Percentiles rank a stretch among this genome's conserved stretches.
phyloP scores from a whole-genome alignment of 1,139 yeast genomes.

The Candida pseudoviswanathii region DNA sequence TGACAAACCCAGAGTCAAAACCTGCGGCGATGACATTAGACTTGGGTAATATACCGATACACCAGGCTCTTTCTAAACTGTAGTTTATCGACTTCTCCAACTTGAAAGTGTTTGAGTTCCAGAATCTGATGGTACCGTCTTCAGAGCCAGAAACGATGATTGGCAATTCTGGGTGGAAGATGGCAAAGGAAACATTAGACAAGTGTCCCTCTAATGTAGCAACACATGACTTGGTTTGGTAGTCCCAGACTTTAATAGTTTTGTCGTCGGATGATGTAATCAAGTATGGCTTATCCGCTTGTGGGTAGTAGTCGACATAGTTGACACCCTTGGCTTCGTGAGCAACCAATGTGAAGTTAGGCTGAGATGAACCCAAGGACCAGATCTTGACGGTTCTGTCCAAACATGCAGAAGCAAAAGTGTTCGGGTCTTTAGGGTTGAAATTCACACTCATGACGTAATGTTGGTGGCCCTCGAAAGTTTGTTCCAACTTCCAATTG shows the following conservation, averaged over 20 bases:
- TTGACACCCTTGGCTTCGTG: conserved; percentile 94
- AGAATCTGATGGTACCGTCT: conserved; percentile 76
- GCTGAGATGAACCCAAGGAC: conserved; percentile 88
- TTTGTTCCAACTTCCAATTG: conserved; percentile 86
- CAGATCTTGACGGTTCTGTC: conserved; percentile 97
- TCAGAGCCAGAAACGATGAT: conserved; percentile 82
- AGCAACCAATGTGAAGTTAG: conserved; percentile 89
- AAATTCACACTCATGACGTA: conserved; percentile 93
- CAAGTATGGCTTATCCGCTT: conserved; percentile 93
- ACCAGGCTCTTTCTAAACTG: conserved; percentile 96
- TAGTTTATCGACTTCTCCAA: conserved; percentile 89
- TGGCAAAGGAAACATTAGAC: conserved; percentile 92
- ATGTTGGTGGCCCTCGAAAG: conserved; percentile 94
- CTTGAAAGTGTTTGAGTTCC: conserved; percentile 80
- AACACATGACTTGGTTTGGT: conserved; percentile 93
- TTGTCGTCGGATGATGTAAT: conserved; percentile 93
- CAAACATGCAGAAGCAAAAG: conserved; percentile 95
- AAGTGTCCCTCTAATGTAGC: conserved; percentile 94
- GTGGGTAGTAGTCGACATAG: conserved; percentile 95
- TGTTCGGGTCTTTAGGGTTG: conserved; percentile 96
- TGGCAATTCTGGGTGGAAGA: conserved; percentile 96
- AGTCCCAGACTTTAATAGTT: conserved; percentile 93
- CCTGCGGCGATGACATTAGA: conserved; percentile 88
- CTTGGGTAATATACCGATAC: conserved; percentile 76
- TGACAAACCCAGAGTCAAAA: conserved; percentile 90